A percentile compares a stretch with the other conserved stretches of the same genome.
phyloP scores from a whole-genome alignment of 2,329 filamentous ascomycete genomes.

The Balansia obtecta region DNA sequence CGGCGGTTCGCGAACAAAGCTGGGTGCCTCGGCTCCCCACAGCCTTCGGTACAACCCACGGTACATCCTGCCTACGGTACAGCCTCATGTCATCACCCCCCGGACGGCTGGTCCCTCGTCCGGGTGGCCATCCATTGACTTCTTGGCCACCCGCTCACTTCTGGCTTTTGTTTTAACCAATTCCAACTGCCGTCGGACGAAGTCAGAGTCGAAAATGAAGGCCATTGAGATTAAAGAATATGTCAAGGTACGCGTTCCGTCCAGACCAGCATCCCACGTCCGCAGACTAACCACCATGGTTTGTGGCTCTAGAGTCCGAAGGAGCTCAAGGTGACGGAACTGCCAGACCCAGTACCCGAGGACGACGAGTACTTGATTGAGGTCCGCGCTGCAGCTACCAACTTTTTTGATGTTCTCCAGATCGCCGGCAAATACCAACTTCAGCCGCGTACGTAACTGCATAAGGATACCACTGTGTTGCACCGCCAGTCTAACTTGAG shows the following conservation, averaged over 20 bases:
- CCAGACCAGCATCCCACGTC: not conserved
- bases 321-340: conserved; percentile 61
- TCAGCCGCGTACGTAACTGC: conserved; percentile 49
- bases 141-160: not conserved
- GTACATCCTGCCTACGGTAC: not conserved
- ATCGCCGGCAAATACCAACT: conserved; percentile 93
- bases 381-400: conserved; percentile 77
- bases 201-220: conserved; percentile 2
- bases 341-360: conserved; percentile 62
- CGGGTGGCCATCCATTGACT: not conserved
- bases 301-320: conserved; percentile 48
- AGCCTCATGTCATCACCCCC: not conserved
- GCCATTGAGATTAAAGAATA: conserved; percentile 7
- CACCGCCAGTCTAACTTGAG: not conserved
- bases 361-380: conserved; percentile 72
- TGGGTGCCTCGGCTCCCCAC: conserved; percentile 5
- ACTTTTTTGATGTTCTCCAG: conserved; percentile 96
- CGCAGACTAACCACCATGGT: not conserved
- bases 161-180: not conserved
- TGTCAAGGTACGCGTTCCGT: conserved; percentile 4
- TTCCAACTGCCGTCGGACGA: not conserved
- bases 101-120: not conserved
- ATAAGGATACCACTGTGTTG: not conserved
- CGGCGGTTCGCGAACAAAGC: not conserved
- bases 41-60: too few relatives aligned